phyloP scores from a whole-genome alignment of 208 protist genomes.

The Crithidia bombi region DNA sequence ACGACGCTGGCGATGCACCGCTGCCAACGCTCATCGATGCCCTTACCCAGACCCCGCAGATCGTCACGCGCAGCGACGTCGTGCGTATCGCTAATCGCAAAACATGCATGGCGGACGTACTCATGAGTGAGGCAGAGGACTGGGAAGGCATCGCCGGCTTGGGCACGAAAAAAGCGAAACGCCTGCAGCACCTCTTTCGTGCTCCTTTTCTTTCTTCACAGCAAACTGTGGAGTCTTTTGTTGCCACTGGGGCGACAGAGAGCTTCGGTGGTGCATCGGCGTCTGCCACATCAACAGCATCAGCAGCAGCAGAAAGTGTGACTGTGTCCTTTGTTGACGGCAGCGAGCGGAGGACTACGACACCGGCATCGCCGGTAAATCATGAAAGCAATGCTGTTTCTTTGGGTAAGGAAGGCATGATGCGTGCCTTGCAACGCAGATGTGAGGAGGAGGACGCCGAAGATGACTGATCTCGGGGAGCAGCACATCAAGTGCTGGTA shows the following conservation, averaged over 20 bases:
- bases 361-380: background rate
- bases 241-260: background rate
- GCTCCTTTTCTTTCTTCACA: slow-evolving; percentile 54
- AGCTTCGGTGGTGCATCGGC: background rate
- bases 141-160: slow-evolving; percentile 57
- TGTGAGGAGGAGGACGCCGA: slow-evolving; percentile 43
- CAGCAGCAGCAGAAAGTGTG: background rate
- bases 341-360: background rate
- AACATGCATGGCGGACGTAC: slow-evolving; percentile 52
- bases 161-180: slow-evolving; percentile 54
- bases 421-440: slow-evolving; percentile 30
- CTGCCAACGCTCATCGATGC: slow-evolving; percentile 63
- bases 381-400: background rate
- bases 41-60: slow-evolving; percentile 75
- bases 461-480: background rate
- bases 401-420: slow-evolving; percentile 35
- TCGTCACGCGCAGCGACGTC: slow-evolving; percentile 67
- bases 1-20: slow-evolving; percentile 37
- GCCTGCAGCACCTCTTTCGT: slow-evolving; percentile 62
- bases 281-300: background rate
- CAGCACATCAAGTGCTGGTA: background rate
- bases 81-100: slow-evolving; percentile 65
- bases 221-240: slow-evolving; percentile 42
- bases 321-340: background rate
- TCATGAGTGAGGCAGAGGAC: slow-evolving; percentile 45